Evolutionary conservation across 2,329 filamentous ascomycete species (phyloP).

Genomic region (Claviceps fusiformis): DNA sequence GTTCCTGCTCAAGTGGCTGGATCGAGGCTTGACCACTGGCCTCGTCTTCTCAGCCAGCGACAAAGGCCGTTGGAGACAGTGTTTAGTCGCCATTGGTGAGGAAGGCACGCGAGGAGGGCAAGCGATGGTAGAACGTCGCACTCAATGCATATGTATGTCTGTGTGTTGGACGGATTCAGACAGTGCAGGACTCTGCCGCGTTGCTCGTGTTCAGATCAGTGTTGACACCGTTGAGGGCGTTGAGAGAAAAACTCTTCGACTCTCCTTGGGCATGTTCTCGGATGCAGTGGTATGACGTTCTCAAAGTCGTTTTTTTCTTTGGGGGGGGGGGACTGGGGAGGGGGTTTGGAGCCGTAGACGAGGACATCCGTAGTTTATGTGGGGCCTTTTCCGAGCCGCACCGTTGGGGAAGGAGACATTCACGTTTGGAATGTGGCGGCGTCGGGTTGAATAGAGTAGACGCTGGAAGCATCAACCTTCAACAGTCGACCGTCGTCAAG

Average conservation of each 20-base stretch:
- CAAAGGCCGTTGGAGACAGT: conserved; percentile 11
- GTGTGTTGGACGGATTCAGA: neutral
- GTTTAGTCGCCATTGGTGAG: conserved; percentile 12
- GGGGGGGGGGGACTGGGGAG: too few species aligned
- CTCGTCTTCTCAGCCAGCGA: conserved; percentile 11
- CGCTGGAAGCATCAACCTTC: neutral
- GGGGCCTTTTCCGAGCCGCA: neutral
- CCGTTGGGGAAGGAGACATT: neutral
- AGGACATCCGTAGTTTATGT: neutral
- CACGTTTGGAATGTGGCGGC: too few species aligned
- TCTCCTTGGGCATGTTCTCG: neutral
- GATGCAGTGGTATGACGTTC: neutral
- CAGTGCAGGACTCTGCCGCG: neutral
- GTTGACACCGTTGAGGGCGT: neutral
- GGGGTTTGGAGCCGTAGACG: neutral
- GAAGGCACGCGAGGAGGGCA: neutral
- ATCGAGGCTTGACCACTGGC: conserved; percentile 10
- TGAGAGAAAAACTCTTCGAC: too few species aligned
- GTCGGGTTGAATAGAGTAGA: too few species aligned
- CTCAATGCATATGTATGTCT: neutral
- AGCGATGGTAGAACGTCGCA: neutral
- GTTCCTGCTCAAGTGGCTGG: conserved; percentile 4
- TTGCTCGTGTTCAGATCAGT: neutral
- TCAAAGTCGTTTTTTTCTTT: too few species aligned
- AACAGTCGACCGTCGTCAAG: neutral